Percentiles rank a stretch among this genome's conserved stretches.
phyloP scores from a whole-genome alignment of 1,284 basidiomycete species.

The Rhodotorula sp. region DNA sequence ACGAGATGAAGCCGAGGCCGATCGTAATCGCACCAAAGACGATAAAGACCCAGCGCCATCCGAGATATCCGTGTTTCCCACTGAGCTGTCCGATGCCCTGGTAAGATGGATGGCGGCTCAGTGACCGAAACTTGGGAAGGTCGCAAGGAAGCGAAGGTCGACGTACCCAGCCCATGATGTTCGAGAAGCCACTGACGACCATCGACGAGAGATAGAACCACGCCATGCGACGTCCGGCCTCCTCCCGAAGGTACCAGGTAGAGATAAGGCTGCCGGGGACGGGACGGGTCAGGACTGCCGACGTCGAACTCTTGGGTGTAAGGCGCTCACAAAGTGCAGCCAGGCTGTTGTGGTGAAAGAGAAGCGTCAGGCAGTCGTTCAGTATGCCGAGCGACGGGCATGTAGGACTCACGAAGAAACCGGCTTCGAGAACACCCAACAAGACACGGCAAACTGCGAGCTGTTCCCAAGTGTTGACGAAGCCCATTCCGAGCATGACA shows the following conservation, averaged over 20 bases:
- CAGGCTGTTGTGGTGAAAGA: constrained; percentile 9
- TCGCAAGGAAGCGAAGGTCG: not conserved
- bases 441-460: constrained; percentile 51
- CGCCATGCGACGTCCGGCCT: constrained; percentile 51
- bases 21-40: constrained; percentile 48
- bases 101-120: not conserved
- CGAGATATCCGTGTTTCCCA: constrained; percentile 41
- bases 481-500: constrained; percentile 50
- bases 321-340: not conserved
- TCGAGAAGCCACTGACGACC: constrained; percentile 51
- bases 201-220: constrained; percentile 53
- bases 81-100: constrained; percentile 47
- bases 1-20: constrained; percentile 46
- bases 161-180: constrained; percentile 30
- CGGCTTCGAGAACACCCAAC: constrained; percentile 50
- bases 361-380: no score
- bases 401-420: constrained; percentile 42
- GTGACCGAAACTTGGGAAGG: not conserved
- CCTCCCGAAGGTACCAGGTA: constrained; percentile 54
- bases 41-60: constrained; percentile 45
- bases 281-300: constrained; percentile 34
- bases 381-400: no score
- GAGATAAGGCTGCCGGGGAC: constrained; percentile 47
- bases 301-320: constrained; percentile 5
- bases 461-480: constrained; percentile 46